Evolutionary conservation across 2,329 filamentous ascomycete genomes (phyloP), one percentile per base, ranked within the genome.

Genomic region (Xylogone sp.): DNA sequence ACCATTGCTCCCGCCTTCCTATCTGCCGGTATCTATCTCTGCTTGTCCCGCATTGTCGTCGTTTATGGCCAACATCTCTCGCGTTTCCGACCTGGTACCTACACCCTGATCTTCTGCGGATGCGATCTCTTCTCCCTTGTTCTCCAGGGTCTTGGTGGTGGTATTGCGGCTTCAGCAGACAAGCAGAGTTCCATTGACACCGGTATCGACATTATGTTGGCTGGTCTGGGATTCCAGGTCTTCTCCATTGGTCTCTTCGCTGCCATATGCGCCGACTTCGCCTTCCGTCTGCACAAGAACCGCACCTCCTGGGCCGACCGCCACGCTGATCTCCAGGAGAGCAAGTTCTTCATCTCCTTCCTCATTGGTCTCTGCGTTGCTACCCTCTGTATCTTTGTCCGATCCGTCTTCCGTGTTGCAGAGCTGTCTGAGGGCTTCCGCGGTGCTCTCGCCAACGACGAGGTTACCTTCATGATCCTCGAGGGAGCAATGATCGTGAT

Each of bases 11-110:
- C 62, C 2, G 61, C 82, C 24, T 74, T 86, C 53, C 71, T 84
- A 66, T 82, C 81, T 67, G 79, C 82, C 56, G 76, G 74, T 64
- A 78, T 86, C 65, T 86, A 86, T 69, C 75, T 86, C 56, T 60
- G 83, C 51, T 70, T 69, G 3, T 79, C 80, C 34, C 77, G 82
- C 48, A 72, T 83, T 55, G 75, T 83, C 50, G 63, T 78, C n/a
- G 71, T 73, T 46, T 79, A 82, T 49, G 81, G 81, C 5, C 64
- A 69, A 2, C 64, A 75, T 46, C 67, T 75, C 54, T 77, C 75
- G 20, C 68, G 70, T 21, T 67, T 79, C 49, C 70, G 69, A 42
- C 74, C 77, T 6, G 65, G 68, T 5, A 68, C 74, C 48, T 83
- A 82, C 63, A 82, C 81, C 10, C 75, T 75, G 31, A 51, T 64